phyloP scores from a whole-genome alignment of 2,329 filamentous ascomycete genomes.

The Didymosphaeria variabile region DNA sequence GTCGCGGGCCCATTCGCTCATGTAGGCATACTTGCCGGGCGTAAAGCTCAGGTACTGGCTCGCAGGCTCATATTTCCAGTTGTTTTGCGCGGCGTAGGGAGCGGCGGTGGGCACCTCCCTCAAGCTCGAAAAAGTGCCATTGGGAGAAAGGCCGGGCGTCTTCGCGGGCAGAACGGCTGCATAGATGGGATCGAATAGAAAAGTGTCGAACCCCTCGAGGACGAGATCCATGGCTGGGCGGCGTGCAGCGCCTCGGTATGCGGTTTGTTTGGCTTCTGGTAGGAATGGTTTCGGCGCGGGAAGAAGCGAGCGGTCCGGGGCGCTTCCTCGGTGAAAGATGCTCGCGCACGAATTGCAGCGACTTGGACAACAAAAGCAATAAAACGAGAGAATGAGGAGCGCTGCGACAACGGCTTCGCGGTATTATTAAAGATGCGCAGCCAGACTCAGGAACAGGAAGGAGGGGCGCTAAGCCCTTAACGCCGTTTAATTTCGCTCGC shows the following conservation, averaged over 20 bases:
- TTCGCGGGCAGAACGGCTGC: constrained; percentile 70
- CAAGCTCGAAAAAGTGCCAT: constrained; percentile 65
- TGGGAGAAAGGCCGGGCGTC: constrained; percentile 59
- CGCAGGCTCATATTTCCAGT: constrained; percentile 76
- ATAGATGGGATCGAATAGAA: constrained; percentile 81
- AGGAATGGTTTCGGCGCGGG: neutral
- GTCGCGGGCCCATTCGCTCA: constrained; percentile 80
- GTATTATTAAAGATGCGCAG: constrained; percentile 10
- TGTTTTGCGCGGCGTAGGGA: constrained; percentile 34
- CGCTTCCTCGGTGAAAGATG: neutral
- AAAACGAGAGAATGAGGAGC: neutral
- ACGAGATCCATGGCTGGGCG: constrained; percentile 82
- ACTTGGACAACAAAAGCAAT: neutral
- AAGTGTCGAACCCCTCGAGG: constrained; percentile 84
- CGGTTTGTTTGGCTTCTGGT: neutral
- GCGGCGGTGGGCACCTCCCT: constrained; percentile 48
- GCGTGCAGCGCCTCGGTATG: constrained; percentile 20
- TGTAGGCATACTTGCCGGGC: constrained; percentile 79
- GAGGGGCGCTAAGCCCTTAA: constrained; percentile 9
- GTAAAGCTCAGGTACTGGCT: constrained; percentile 73
- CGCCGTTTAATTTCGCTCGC: neutral
- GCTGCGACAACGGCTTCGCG: neutral
- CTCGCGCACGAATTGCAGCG: neutral
- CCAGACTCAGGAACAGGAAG: constrained; percentile 4
- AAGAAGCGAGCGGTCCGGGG: neutral